These are phyloP conservation scores for Lachancea sp. DNA, from an alignment of 805 yeast species.

Conservation along the genomic window DNA sequence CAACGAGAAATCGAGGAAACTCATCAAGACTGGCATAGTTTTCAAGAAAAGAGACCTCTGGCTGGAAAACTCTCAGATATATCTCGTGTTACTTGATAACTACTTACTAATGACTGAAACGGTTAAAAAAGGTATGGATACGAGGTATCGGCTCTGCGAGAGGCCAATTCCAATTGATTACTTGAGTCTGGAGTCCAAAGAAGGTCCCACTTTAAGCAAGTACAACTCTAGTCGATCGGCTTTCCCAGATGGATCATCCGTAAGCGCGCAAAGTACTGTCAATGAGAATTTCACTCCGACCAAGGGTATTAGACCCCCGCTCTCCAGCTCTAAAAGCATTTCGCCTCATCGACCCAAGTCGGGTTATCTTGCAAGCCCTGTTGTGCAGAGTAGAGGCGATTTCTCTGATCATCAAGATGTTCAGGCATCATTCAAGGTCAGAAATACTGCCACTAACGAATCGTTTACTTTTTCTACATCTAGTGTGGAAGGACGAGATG, in stretches of 20 bases:
- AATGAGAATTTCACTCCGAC: conserved; percentile 13
- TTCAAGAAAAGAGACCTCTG: conserved; percentile 58
- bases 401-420: conserved; percentile 6
- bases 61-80: conserved; percentile 45
- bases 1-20: conserved; percentile 46
- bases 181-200: conserved; percentile 45
- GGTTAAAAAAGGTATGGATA: conserved; percentile 36
- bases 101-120: conserved; percentile 60
- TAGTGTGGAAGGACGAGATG: conserved; percentile 43
- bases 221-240: not conserved
- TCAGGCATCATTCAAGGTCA: conserved; percentile 40
- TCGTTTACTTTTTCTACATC: conserved; percentile 47
- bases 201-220: conserved; percentile 11
- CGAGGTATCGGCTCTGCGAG: conserved; percentile 41
- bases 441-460: conserved; percentile 52
- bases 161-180: conserved; percentile 58
- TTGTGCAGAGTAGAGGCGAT: conserved; percentile 1
- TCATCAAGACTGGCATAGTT: conserved; percentile 54
- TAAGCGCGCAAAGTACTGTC: not conserved
- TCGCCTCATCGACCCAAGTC: conserved; percentile 10
- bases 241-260: not conserved
- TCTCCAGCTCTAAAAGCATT: conserved; percentile 20
- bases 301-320: conserved; percentile 20
- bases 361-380: conserved; percentile 2
- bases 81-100: conserved; percentile 63